Evolutionary conservation across 441 rosid species (phyloP).

Genomic region (Gossypium trilobum): DNA sequence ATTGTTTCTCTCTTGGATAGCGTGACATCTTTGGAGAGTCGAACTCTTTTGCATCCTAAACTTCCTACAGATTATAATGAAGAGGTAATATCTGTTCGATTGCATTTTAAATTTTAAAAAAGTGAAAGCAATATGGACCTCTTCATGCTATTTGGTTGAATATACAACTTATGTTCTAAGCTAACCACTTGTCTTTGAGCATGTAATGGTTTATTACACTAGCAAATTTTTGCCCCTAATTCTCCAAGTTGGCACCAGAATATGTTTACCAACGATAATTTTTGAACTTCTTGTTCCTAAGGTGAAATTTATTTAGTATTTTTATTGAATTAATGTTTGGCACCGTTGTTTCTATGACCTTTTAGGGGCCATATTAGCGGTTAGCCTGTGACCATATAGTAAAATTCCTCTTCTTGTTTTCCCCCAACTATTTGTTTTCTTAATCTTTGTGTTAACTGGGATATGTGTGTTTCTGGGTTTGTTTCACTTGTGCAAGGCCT

Average conservation of each 20-base stretch:
- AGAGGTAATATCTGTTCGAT: conserved; percentile 34
- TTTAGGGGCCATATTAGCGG: neutral
- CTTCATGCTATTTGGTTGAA: conserved; percentile 3
- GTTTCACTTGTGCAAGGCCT: neutral
- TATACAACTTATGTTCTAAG: neutral
- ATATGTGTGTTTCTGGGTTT: neutral
- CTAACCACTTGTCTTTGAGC: neutral
- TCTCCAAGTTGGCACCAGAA: neutral
- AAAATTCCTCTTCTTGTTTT: neutral
- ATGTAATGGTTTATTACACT: neutral
- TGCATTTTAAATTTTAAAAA: conserved; percentile 13
- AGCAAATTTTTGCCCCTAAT: neutral
- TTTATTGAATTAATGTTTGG: conserved; percentile 8
- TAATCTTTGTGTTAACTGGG: neutral
- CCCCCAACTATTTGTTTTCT: neutral
- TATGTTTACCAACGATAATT: neutral
- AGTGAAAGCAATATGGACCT: neutral
- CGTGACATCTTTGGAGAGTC: conserved; percentile 57
- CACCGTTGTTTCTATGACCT: neutral
- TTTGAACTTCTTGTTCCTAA: neutral
- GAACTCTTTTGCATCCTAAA: conserved; percentile 24
- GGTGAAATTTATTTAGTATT: neutral
- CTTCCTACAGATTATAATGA: conserved; percentile 24
- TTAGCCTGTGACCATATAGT: neutral
- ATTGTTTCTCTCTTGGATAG: conserved; percentile 48